A percentile compares a stretch with the other conserved stretches of the same genome.
Conservation (phyloP, 2,329 filamentous ascomycete genomes). For the Epichloe festucae region DNA sequence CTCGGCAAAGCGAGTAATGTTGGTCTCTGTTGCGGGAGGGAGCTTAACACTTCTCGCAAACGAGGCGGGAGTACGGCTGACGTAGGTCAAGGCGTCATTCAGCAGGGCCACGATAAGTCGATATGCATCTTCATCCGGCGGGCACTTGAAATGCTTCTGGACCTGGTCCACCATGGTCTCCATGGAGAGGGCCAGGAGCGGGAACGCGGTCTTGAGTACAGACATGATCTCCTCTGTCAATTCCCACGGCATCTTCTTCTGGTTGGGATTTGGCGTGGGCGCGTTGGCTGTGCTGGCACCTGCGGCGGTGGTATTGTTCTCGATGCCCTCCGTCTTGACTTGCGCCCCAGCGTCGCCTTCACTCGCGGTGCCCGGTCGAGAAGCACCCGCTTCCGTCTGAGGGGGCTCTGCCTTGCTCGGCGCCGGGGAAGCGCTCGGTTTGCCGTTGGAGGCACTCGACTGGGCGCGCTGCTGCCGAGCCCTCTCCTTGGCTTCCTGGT, state of each 20-base stretch:
- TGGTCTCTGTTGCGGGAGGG: constrained; percentile 79
- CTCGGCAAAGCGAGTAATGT: constrained; percentile 93
- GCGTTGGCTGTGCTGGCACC: constrained; percentile 13
- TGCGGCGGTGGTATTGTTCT: constrained; percentile 16
- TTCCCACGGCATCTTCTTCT: constrained; percentile 84
- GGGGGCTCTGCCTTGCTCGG: constrained; percentile 40
- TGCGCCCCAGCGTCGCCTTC: constrained; percentile 29
- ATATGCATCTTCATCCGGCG: constrained; percentile 95
- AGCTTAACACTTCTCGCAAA: constrained; percentile 89
- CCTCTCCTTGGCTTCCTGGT: constrained; percentile 63
- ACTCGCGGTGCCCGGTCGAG: constrained; percentile 38
- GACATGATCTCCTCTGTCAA: constrained; percentile 92
- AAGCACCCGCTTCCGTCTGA: constrained; percentile 23
- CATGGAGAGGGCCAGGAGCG: constrained; percentile 90
- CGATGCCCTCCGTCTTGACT: constrained; percentile 32
- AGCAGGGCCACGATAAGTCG: constrained; percentile 92
- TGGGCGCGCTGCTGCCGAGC: constrained; percentile 37
- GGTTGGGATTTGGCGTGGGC: constrained; percentile 15
- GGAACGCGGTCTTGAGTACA: constrained; percentile 92
- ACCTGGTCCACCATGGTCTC: constrained; percentile 99
- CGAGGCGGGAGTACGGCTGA: constrained; percentile 72
- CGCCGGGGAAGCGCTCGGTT: constrained; percentile 33
- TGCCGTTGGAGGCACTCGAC: constrained; percentile 29
- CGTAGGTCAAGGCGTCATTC: constrained; percentile 88
- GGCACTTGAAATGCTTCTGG: constrained; percentile 97